Evolutionary conservation across 768 basidiomycete genomes (phyloP), one percentile per base, ranked within the genome.

Genomic region (Mycena kentingensis): DNA sequence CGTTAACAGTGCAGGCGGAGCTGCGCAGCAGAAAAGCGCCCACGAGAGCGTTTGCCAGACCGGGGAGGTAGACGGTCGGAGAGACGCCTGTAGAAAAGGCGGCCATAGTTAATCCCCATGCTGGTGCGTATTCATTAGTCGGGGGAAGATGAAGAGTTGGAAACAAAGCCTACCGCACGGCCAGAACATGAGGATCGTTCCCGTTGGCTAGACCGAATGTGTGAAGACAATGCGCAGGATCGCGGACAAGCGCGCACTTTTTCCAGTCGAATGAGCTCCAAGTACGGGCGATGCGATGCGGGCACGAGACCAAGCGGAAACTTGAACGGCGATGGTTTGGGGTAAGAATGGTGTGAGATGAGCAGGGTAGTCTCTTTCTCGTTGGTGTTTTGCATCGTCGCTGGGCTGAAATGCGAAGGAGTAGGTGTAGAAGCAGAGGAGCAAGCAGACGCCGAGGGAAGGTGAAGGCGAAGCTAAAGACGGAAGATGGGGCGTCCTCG

Each of bases 111-210:
- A 42, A 24, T 25, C 41, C 41, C 50, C 50, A 52, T 4, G 50
- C 50, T 39, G 44, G 18, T 24, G 5, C 5, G 22, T n/a, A 22
- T 19, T 24, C 32, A 4, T 3, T 26, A 16, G 15, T n/a, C 39
- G 18, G 10, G 27, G 2, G 19, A 44, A 34, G 26, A 13, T 21
- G 3, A 19, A 49, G 37, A 31, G 36, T 18, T 60, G 7, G 16
- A 15, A 19, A 6, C 19, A 26, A 1, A 34, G 47, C 64, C 29
- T 62, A 79, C 79, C 76, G 46, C 76, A 81, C 5, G 79, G 78
- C 77, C 78, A 81, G 63, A 79, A 81, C 74, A 78, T 76, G 21
- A 81, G 69, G 39, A 75, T 70, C 3, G 72, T 77, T 21, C 79
- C 79, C 28, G 77, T 79, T 4, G 78, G 77, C 79, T 81, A 24